Evolutionary conservation across 768 basidiomycete genomes (phyloP), one percentile per base, ranked within the genome.

Genomic region (Mycena haematopus): DNA sequence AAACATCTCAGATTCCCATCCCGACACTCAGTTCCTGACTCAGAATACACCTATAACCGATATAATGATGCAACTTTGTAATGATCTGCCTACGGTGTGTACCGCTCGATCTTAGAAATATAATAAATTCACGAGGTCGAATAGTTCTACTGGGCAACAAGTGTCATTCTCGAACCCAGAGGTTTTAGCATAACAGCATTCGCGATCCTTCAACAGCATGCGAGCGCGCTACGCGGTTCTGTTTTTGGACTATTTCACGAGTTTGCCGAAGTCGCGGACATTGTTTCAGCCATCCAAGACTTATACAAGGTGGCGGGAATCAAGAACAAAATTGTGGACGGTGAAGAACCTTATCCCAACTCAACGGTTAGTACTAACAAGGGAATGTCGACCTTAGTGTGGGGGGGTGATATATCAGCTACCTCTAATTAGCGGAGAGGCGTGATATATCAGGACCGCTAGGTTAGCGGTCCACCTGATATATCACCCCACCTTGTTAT

Each of bases 161-260:
- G 70, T 25, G 68, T 71, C 4, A 50, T 76, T 14, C 33, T 69
- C n/a, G 24, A 35, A 15, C 75, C 75, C 17, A 66, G 67, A 7
- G 65, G 57, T 14, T 25, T 73, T 17, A 71, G 74, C 19, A 54
- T 76, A 19, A 56, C 70, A 5, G 69, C 75, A 38, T 65, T 76
- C 7, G 75, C 75, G 29, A 56, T 74, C 24, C 65, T 76, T 1
- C 63, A 71, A 56, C 70, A 74, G 50, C 64, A 70, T 1, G 59
- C 73, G 2, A 21, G 38, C 7, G 68, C 62, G 8, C 52, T 76
- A 36, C 63, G 67, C 1, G 35, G 36, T n/a, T 73, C 75, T 1
- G 67, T 76, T 38, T 40, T 24, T 2, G 9, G 19, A 38, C 9
- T 68, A 19, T 38, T 51, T 9, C 29, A 15, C 0, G 51, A 60